These are phyloP conservation scores for Sugiyamaella japonica DNA, from an alignment of 1,139 yeast species.

Conservation along the genomic window DNA sequence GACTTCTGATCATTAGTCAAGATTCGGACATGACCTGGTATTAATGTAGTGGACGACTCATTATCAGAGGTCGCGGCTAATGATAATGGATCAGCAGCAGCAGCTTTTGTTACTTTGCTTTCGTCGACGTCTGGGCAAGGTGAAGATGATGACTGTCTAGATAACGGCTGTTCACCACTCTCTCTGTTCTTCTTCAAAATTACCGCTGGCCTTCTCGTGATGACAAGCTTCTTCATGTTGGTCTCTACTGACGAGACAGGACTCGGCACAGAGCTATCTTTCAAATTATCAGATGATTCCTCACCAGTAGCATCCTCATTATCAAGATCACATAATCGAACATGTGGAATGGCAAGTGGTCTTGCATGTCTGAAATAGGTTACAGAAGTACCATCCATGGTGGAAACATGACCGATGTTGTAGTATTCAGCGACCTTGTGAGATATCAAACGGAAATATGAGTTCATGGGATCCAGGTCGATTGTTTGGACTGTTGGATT, in stretches of 20 bases:
- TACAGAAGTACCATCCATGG: conserved; percentile 51
- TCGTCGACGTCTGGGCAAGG: not conserved
- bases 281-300: not conserved
- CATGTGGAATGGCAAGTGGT: conserved; percentile 2
- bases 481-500: conserved; percentile 45
- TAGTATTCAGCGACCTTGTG: conserved; percentile 73
- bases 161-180: not conserved
- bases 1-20: not conserved
- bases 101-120: not conserved
- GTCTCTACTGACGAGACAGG: not conserved
- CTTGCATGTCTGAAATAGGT: conserved; percentile 38
- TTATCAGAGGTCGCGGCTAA: not conserved
- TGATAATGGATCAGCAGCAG: not conserved
- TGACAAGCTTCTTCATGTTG: conserved; percentile 7
- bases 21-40: not conserved
- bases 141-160: conserved; percentile 6
- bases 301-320: conserved; percentile 1
- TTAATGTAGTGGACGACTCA: not conserved
- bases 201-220: conserved; percentile 11
- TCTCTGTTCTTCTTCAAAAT: conserved; percentile 9
- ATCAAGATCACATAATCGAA: conserved; percentile 17
- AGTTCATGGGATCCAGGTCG: conserved; percentile 56
- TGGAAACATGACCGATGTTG: conserved; percentile 52
- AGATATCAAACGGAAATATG: conserved; percentile 62
- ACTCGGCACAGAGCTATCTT: not conserved